Base-by-base conservation (phyloP, 306 rosid species). In the Prosopis cineraria region DNA sequence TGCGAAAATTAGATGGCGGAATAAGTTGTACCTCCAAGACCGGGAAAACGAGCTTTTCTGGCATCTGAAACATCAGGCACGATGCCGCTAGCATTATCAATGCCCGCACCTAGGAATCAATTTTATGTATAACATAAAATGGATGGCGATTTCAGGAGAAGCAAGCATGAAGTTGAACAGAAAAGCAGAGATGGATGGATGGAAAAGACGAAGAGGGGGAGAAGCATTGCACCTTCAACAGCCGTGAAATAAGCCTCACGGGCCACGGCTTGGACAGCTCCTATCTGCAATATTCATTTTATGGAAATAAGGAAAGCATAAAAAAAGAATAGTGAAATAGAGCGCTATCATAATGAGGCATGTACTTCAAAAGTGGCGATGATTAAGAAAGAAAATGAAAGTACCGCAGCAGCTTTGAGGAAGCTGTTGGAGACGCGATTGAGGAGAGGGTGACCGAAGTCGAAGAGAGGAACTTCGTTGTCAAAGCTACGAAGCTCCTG, bases 401-500 rank as follows among this genome's bases (percentile, higher is more conserved):
- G 27, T 37, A 91, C 98, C 79, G 91, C 96, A 24, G 99, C 96
- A 14, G 98, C 97, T 83, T 88, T 95, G 83, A 95, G 75, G 78
- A 95, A 95, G 87, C 89, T 84, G 24, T 95, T 91, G 24, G 90
- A 87, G 36, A 93, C 83, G 75, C 98, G 97, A 75, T 92, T 95
- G 82, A 95, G 89, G 68, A 95, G 98, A 83, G 99, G 98, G 67
- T 95, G 97, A 20, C 99, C 99, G 30, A 95, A 87, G 60, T 93
- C 96, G 41, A 91, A 87, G 56, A 91, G n/a, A 9, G 80, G 82
- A 56, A 84, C 86, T 3, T 67, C 33, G 33, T 81, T 88, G 1
- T 88, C 89, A 36, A 91, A 87, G 85, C 76, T 74, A 40, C 85
- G 77, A 6, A 92, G 63, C 68, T 95, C 97, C 40, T 85, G 90